These are phyloP conservation scores for Exophiala sp. DNA, from an alignment of 2,329 filamentous ascomycete species.

Conservation along the genomic window DNA sequence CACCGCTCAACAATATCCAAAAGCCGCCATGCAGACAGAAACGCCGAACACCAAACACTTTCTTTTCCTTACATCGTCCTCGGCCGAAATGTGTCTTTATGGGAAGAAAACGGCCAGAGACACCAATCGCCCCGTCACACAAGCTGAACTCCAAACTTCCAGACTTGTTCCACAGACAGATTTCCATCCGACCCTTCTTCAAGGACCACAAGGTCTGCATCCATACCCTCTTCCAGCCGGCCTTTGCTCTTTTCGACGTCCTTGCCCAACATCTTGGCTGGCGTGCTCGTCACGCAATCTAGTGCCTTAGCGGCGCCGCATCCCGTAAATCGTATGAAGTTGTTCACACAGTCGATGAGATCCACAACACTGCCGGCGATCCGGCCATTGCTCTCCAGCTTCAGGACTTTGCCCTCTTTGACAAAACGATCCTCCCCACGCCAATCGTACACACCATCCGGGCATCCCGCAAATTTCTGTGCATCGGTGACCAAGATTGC, in stretches of 20 bases:
- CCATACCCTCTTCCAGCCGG: constrained; percentile 54
- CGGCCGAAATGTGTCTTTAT: neutral
- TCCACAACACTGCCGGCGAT: constrained; percentile 65
- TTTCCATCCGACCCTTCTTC: constrained; percentile 45
- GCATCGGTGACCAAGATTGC: constrained; percentile 88
- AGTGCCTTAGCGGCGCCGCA: constrained; percentile 62
- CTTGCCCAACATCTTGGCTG: constrained; percentile 65
- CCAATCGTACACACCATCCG: constrained; percentile 80
- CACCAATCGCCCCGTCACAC: constrained; percentile 5
- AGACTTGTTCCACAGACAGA: constrained; percentile 66
- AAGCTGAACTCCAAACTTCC: constrained; percentile 61
- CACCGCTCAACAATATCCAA: neutral
- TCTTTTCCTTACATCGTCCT: neutral
- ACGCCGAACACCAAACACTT: neutral
- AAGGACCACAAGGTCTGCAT: constrained; percentile 65
- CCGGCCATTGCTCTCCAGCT: constrained; percentile 69
- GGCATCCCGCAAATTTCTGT: constrained; percentile 78
- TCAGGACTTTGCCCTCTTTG: constrained; percentile 61
- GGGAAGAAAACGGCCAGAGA: neutral
- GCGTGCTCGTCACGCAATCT: constrained; percentile 67
- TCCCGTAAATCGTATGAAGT: constrained; percentile 71
- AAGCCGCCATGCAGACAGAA: neutral
- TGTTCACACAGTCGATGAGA: constrained; percentile 74
- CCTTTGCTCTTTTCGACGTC: constrained; percentile 60
- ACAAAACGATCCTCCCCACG: constrained; percentile 62